Base-by-base conservation (phyloP, 2,329 filamentous ascomycete species). In the Falciphora oryzae region DNA sequence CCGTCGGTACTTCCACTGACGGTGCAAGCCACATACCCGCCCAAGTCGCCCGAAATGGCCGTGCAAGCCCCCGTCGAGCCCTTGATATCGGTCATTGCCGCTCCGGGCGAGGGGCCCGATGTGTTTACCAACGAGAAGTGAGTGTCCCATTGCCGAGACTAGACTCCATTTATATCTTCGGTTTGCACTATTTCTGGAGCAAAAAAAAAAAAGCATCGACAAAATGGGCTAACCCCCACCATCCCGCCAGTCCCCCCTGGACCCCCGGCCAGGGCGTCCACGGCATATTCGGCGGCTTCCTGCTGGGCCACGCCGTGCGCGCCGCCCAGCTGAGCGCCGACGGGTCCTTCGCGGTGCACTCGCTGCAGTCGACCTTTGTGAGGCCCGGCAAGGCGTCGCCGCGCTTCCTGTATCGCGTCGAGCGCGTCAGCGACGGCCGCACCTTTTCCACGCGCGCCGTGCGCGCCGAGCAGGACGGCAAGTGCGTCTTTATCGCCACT, bases 251-350 rank as follows among this genome's bases (percentile, higher is more conserved):
- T 57, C 32, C 18, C 14, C 62, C 62, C 57, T 63, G 62, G 62
- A 59, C 53, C n/a, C 62, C 62, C 14, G 25, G 57, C 32, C 25
- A 59, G 22, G 35, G 57, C 25, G 32, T 29, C 62, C 62, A 57
- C 62, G 62, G 62, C 62, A 63, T 63, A n/a, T 63, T 63, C 28
- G 62, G 62, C 56, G 62, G 62, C 13, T 63, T 63, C 62, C 56
- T 63, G 57, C 58, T 63, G 29, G 56, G 56, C 27, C 62, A 63
- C 31, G 56, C 32, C 25, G 32, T 63, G 25, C 62, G 56, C 3
- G 62, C 62, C 6, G 62, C 62, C 16, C 62, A 63, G 62, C 29
- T 38, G 25, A 63, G 29, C 50, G 29, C n/a, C 16, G 27, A 28
- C 22, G 18, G 18, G 38, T 22, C 11, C 25, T 59, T 50, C 25